Conservation (phyloP, 2,329 filamentous ascomycete species). For the Fusarium annulatum region DNA sequence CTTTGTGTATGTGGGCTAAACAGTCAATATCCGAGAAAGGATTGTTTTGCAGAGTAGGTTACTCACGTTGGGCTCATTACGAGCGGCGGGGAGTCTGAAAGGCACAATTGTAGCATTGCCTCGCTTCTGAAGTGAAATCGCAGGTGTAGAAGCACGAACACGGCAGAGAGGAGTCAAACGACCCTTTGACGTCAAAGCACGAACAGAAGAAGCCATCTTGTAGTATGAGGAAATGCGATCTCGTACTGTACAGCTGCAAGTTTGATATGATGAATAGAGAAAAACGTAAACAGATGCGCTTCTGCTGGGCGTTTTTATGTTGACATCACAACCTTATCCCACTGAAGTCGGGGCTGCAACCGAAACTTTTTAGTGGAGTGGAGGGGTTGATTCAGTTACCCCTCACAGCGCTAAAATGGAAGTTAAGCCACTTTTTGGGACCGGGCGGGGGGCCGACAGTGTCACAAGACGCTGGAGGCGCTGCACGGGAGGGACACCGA, state of each 20-base stretch:
- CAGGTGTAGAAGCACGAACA: conserved; percentile 18
- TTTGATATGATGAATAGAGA: background rate
- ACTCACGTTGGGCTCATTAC: conserved; percentile 50
- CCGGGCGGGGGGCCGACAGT: conserved; percentile 21
- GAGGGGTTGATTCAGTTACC: conserved; percentile 7
- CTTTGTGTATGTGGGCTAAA: conserved; percentile 47
- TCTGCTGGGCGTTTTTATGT: conserved; percentile 23
- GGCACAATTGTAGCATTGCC: conserved; percentile 43
- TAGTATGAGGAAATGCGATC: background rate
- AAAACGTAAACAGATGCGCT: background rate
- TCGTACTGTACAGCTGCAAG: conserved; percentile 8
- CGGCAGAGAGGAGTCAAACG: conserved; percentile 32
- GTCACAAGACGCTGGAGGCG: conserved; percentile 14
- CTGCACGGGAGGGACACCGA: background rate
- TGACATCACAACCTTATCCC: conserved; percentile 5
- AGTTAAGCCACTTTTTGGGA: background rate
- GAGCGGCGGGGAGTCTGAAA: conserved; percentile 47
- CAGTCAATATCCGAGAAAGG: fast-evolving
- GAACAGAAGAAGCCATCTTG: conserved; percentile 37
- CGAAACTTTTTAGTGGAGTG: conserved; percentile 20
- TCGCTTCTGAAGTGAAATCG: conserved; percentile 37
- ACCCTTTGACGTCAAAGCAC: conserved; percentile 34
- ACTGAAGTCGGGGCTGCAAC: conserved; percentile 12
- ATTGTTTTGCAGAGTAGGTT: fast-evolving
- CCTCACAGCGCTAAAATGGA: conserved; percentile 7